phyloP scores from a whole-genome alignment of 257 asterid genomes.

The Datura wrightii region DNA sequence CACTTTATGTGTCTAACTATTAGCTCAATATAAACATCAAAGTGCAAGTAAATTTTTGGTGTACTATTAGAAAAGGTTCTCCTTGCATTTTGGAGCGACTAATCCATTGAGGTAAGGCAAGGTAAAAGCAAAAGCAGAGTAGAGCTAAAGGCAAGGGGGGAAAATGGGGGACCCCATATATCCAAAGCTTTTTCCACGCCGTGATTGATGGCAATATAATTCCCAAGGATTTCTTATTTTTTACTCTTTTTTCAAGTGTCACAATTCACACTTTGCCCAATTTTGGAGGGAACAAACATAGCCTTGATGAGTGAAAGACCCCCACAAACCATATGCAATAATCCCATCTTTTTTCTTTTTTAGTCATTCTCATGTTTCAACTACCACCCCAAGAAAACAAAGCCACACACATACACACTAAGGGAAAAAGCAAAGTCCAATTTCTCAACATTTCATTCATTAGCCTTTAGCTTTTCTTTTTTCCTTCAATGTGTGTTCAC shows the following conservation, averaged over 20 bases:
- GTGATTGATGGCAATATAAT: constrained; percentile 45
- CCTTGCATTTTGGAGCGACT: constrained; percentile 13
- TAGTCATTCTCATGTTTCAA: constrained; percentile 42
- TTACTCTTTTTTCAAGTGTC: constrained; percentile 35
- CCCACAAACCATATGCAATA: constrained; percentile 33
- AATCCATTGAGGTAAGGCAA: not conserved
- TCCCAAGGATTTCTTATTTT: constrained; percentile 40
- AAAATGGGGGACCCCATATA: not conserved
- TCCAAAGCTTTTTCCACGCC: constrained; percentile 33
- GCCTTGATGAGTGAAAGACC: constrained; percentile 31
- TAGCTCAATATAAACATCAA: too few relatives aligned
- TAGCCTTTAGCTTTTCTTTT: not conserved
- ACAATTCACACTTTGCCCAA: constrained; percentile 24
- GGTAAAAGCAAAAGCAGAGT: constrained; percentile 10
- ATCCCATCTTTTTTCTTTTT: constrained; percentile 25
- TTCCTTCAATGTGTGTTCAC: not conserved
- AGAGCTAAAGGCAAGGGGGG: not conserved
- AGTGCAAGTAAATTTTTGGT: too few relatives aligned
- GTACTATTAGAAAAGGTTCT: not conserved
- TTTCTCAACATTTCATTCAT: constrained; percentile 27
- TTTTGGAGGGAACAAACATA: constrained; percentile 31
- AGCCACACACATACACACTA: not conserved
- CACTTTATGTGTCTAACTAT: too few relatives aligned
- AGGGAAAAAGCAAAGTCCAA: constrained; percentile 2
- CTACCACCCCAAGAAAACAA: constrained; percentile 33